A percentile compares a stretch with the other conserved stretches of the same genome.
Evolutionary conservation across 1,284 basidiomycete genomes (phyloP).

Genomic region (Cryptococcus neoformans): DNA sequence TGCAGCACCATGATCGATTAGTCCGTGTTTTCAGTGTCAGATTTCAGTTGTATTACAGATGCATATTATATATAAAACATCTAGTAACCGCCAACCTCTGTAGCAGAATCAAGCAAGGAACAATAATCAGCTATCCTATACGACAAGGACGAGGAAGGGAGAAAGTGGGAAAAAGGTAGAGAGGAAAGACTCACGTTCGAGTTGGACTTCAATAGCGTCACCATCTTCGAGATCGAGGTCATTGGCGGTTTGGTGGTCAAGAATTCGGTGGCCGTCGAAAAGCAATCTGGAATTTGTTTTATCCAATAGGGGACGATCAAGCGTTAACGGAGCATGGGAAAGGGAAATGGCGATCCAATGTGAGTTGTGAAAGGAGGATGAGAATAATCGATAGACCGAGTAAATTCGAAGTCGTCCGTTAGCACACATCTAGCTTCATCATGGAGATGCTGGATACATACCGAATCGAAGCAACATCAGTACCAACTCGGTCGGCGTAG

Average conservation of each 20-base stretch:
- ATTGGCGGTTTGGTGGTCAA: conserved; percentile 78
- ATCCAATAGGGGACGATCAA: not conserved
- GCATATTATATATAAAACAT: not conserved
- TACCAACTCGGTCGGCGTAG: conserved; percentile 90
- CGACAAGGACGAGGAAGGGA: not conserved
- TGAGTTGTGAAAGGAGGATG: not conserved
- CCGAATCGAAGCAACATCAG: conserved; percentile 81
- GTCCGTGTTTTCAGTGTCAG: not conserved
- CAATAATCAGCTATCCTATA: not conserved
- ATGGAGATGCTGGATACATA: conserved; percentile 50
- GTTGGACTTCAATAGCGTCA: conserved; percentile 84
- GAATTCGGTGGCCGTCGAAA: conserved; percentile 78
- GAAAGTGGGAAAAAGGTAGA: not conserved
- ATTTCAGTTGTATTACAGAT: not conserved
- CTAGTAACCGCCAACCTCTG: conserved; percentile 37
- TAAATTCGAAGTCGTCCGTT: not conserved
- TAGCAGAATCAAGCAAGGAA: not conserved
- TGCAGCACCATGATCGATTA: no score
- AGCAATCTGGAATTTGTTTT: conserved; percentile 61
- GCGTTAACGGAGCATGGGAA: not conserved
- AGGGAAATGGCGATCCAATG: not conserved
- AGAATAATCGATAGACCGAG: not conserved
- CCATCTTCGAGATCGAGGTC: conserved; percentile 81
- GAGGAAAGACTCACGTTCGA: conserved; percentile 67
- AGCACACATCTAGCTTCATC: not conserved